Conservation (phyloP, 805 yeast genomes). For the Yarrowia keelungensis region DNA sequence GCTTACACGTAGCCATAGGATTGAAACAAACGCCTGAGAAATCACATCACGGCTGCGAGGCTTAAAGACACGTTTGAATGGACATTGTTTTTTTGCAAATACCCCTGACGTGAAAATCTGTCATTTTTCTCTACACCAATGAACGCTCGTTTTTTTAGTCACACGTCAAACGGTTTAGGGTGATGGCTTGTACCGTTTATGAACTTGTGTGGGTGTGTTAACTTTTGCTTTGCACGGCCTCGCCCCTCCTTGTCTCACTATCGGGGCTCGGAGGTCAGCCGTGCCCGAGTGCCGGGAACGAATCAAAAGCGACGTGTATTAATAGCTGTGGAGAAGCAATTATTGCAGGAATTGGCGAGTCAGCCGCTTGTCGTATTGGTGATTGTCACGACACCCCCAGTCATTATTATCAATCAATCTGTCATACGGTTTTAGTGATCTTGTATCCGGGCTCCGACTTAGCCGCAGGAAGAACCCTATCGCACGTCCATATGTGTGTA, state of each 20-base stretch:
- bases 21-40: too few species aligned
- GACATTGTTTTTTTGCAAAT: too few species aligned
- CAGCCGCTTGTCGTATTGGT: too few species aligned
- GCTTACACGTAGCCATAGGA: not conserved
- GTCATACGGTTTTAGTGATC: not conserved
- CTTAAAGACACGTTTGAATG: too few species aligned
- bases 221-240: conserved; percentile 20
- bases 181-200: conserved; percentile 26
- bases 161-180: not conserved
- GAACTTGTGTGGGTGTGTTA: not conserved
- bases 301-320: not conserved
- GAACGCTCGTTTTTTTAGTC: not conserved
- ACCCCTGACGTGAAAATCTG: too few species aligned
- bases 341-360: too few species aligned
- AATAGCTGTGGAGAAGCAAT: too few species aligned
- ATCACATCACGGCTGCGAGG: too few species aligned
- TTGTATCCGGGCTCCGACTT: conserved; percentile 22
- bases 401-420: too few species aligned
- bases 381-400: too few species aligned
- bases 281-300: conserved; percentile 25
- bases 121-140: too few species aligned
- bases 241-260: conserved; percentile 35
- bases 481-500: conserved; percentile 34
- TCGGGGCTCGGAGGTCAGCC: conserved; percentile 34
- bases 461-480: conserved; percentile 34